Conservation (phyloP, 1,139 yeast species). For the Hansenula lynferdii region DNA sequence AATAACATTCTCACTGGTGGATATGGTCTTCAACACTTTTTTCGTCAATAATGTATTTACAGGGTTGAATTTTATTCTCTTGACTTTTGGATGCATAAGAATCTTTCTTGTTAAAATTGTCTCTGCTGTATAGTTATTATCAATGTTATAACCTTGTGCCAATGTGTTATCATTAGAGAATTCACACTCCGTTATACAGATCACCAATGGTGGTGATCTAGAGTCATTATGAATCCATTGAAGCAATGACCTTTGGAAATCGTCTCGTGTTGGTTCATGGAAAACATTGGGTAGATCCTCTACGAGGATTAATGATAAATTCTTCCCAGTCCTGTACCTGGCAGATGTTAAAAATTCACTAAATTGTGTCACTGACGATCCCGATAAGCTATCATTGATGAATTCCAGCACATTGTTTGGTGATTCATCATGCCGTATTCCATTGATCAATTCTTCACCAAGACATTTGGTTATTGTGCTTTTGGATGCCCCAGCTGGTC, state of each 20-base stretch:
- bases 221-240: constrained; percentile 50
- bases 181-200: constrained; percentile 79
- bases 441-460: constrained; percentile 38
- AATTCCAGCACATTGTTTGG: constrained; percentile 37
- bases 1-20: constrained; percentile 30
- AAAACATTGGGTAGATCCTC: constrained; percentile 87
- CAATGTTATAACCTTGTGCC: constrained; percentile 37
- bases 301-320: constrained; percentile 50
- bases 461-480: constrained; percentile 58
- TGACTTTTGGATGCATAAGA: constrained; percentile 34
- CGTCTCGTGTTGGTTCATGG: constrained; percentile 50
- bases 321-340: constrained; percentile 41
- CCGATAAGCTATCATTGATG: constrained; percentile 36
- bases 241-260: constrained; percentile 49
- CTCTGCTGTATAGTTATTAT: constrained; percentile 55
- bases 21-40: constrained; percentile 45
- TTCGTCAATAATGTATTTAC: constrained; percentile 62
- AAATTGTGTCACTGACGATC: constrained; percentile 34
- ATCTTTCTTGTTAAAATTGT: constrained; percentile 54
- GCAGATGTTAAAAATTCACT: constrained; percentile 58
- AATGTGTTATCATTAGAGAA: constrained; percentile 32
- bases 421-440: constrained; percentile 20
- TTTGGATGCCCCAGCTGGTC: constrained; percentile 87
- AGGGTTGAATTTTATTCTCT: constrained; percentile 62
- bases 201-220: constrained; percentile 62